Percentiles rank a stretch among this genome's conserved stretches.
Conservation (phyloP, 116 monocot genomes). For the Trichopus zeylanicus region DNA sequence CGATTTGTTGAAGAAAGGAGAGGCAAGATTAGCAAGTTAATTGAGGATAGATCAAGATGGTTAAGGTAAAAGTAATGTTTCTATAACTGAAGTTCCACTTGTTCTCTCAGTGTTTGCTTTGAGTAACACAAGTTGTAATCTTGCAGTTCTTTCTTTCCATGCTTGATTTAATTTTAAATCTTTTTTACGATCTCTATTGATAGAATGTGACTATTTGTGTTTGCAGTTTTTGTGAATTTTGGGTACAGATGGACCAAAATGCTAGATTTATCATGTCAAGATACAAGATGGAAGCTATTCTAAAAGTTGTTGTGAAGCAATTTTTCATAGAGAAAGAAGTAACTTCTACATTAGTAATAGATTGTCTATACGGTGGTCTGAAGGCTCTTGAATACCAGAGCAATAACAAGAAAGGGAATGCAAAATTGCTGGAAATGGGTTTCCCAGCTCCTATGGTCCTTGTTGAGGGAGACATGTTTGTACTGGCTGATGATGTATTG, state of each 20-base stretch:
- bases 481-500: conserved; percentile 81
- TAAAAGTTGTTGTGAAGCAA: conserved; percentile 85
- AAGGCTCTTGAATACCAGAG: conserved; percentile 78
- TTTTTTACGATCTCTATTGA: neutral
- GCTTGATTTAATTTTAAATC: neutral
- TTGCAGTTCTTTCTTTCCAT: neutral
- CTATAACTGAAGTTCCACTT: neutral
- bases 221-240: conserved; percentile 82
- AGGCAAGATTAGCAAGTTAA: conserved; percentile 66
- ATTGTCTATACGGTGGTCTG: conserved; percentile 84
- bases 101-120: neutral
- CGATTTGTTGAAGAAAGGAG: conserved; percentile 85
- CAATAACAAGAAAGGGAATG: conserved; percentile 39
- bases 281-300: conserved; percentile 63
- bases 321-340: conserved; percentile 99
- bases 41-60: conserved; percentile 87
- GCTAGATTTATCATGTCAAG: conserved; percentile 52
- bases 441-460: conserved; percentile 46
- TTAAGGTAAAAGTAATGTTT: conserved; percentile 40
- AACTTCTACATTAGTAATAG: conserved; percentile 97
- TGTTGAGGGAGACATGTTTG: conserved; percentile 75
- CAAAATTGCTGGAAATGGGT: conserved; percentile 34
- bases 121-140: neutral
- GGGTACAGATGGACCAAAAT: conserved; percentile 59
- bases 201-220: neutral